These are phyloP conservation scores for Pichia paraexigua DNA, from an alignment of 805 yeast species.

Conservation along the genomic window DNA sequence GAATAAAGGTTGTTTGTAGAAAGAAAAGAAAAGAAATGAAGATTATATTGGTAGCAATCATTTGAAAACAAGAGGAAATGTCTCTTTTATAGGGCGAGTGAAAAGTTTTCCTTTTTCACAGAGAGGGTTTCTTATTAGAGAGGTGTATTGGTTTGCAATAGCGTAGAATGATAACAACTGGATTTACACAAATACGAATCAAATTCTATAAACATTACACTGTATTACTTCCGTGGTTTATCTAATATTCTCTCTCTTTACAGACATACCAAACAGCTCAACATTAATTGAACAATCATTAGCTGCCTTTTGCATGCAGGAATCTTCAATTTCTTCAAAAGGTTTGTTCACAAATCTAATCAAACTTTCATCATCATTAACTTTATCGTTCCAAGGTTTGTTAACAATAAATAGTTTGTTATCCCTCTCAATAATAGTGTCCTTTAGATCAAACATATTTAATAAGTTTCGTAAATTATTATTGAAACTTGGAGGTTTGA, in stretches of 20 bases:
- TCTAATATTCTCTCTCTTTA: conserved; percentile 39
- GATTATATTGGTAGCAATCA: too few species aligned
- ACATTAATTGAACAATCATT: conserved; percentile 51
- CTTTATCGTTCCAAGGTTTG: conserved; percentile 15
- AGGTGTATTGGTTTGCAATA: too few species aligned
- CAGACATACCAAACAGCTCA: conserved; percentile 44
- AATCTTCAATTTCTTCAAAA: conserved; percentile 54
- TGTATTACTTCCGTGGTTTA: not conserved
- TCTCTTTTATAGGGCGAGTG: not conserved
- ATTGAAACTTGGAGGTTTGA: conserved; percentile 28
- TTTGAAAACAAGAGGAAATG: not conserved
- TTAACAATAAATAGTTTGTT: conserved; percentile 16
- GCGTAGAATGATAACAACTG: not conserved
- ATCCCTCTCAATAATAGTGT: conserved; percentile 19
- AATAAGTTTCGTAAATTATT: conserved; percentile 23
- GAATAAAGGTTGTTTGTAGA: not conserved
- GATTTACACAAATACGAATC: not conserved
- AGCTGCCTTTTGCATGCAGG: conserved; percentile 36
- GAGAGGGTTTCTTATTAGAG: not conserved
- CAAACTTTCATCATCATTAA: conserved; percentile 15
- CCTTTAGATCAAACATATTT: conserved; percentile 18
- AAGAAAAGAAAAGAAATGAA: not conserved
- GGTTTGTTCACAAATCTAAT: conserved; percentile 35
- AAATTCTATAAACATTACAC: not conserved
- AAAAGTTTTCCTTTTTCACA: not conserved